Percentiles rank a stretch among this genome's conserved stretches.
phyloP scores from a whole-genome alignment of 2,329 filamentous ascomycete species.

The Grosmannia huntii region DNA sequence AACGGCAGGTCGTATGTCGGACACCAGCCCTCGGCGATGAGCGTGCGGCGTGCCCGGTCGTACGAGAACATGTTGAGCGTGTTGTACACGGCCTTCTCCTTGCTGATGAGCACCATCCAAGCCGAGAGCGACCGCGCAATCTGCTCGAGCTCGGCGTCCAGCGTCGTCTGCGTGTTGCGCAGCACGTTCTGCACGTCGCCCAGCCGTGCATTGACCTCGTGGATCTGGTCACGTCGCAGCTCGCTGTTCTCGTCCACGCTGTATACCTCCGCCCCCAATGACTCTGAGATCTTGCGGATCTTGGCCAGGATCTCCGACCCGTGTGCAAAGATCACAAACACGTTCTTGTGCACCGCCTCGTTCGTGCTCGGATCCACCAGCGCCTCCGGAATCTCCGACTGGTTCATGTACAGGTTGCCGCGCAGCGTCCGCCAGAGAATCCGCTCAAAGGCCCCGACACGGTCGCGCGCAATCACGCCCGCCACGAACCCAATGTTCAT shows the following conservation, averaged over 20 bases:
- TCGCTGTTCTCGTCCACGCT: slow-evolving; percentile 97
- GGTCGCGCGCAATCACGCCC: slow-evolving; percentile 85
- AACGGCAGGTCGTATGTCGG: slow-evolving; percentile 80
- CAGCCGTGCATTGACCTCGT: slow-evolving; percentile 90
- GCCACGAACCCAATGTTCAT: slow-evolving; percentile 99
- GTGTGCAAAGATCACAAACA: slow-evolving; percentile 98
- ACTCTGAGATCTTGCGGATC: slow-evolving; percentile 98
- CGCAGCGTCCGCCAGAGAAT: slow-evolving; percentile 95
- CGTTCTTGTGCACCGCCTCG: slow-evolving; percentile 88
- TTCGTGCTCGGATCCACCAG: slow-evolving; percentile 88
- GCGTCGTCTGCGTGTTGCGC: slow-evolving; percentile 85
- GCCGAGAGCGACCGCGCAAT: slow-evolving; percentile 86
- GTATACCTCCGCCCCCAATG: slow-evolving; percentile 89
- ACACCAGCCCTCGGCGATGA: slow-evolving; percentile 96
- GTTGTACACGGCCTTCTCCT: slow-evolving; percentile 96
- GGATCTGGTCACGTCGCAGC: slow-evolving; percentile 85
- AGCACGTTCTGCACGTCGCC: slow-evolving; percentile 86
- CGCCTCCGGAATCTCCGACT: slow-evolving; percentile 91
- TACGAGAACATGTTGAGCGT: slow-evolving; percentile 95
- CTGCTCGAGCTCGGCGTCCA: slow-evolving; percentile 84
- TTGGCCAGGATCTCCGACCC: slow-evolving; percentile 97
- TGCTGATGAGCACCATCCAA: slow-evolving; percentile 96
- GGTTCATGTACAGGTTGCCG: slow-evolving; percentile 99
- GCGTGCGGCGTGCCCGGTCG: slow-evolving; percentile 84
- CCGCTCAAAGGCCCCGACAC: slow-evolving; percentile 89